phyloP scores from a whole-genome alignment of 208 protist species.

The Eutreptiella sp. region DNA sequence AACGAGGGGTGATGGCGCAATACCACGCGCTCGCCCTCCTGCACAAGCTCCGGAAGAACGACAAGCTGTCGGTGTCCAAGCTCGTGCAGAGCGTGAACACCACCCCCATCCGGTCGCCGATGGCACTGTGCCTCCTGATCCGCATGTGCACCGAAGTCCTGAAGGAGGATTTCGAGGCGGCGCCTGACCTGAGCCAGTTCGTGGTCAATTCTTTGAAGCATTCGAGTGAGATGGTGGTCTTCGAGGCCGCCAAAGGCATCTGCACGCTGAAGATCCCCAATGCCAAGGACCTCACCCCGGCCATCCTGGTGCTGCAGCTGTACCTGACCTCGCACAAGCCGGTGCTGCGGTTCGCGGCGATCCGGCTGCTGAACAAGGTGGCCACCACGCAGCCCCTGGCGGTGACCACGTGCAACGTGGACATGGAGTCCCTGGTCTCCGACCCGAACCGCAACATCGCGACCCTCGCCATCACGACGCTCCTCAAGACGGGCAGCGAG shows the following conservation, averaged over 20 bases:
- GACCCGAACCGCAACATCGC: conserved; percentile 92
- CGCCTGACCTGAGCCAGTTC: conserved; percentile 76
- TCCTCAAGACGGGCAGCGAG: conserved; percentile 95
- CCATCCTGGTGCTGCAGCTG: conserved; percentile 80
- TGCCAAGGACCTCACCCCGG: conserved; percentile 76
- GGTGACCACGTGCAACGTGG: conserved; percentile 83
- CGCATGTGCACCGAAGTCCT: conserved; percentile 84
- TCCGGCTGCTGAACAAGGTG: conserved; percentile 84
- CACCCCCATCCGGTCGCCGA: conserved; percentile 74
- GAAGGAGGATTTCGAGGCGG: conserved; percentile 68
- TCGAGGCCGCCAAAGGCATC: conserved; percentile 91
- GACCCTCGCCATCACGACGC: conserved; percentile 94
- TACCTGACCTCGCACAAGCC: conserved; percentile 85
- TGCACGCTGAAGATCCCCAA: conserved; percentile 79
- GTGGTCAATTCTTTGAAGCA: conserved; percentile 78
- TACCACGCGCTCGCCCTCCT: conserved; percentile 93
- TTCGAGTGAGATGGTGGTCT: conserved; percentile 90
- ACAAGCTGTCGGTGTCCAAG: conserved; percentile 87
- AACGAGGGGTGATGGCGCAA: conserved; percentile 80
- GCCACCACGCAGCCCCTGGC: conserved; percentile 60
- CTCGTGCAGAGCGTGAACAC: conserved; percentile 76
- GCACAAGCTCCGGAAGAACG: conserved; percentile 88
- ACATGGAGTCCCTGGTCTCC: conserved; percentile 89
- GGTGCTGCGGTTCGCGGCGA: conserved; percentile 85
- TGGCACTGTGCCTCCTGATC: conserved; percentile 89